Evolutionary conservation across 352 stramenopile species (phyloP).

Genomic region (Phytophthora nicotianae): DNA sequence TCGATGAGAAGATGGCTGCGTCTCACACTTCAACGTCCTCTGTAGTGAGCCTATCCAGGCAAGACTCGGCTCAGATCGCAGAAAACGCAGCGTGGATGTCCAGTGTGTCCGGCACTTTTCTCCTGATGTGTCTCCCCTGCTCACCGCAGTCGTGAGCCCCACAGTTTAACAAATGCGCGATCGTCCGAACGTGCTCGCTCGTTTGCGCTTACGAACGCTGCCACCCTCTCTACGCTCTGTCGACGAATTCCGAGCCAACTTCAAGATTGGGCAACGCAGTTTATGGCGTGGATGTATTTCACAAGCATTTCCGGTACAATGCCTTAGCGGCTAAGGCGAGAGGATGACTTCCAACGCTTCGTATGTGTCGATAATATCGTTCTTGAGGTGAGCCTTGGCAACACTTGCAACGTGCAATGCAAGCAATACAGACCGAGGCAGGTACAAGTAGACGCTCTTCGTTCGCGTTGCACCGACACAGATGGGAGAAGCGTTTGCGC

Average conservation of each 20-base stretch:
- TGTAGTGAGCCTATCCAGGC: background rate
- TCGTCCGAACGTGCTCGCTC: slow-evolving; percentile 14
- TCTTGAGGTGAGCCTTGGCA: background rate
- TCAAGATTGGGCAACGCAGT: background rate
- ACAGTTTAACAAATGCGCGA: slow-evolving; percentile 13
- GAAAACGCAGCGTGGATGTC: background rate
- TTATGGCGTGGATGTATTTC: too few species aligned
- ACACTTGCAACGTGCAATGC: too few species aligned
- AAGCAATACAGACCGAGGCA: background rate
- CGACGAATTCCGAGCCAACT: background rate
- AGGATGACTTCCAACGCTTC: background rate
- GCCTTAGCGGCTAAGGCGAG: background rate
- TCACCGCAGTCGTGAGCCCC: background rate
- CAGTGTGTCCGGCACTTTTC: background rate
- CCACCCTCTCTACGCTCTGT: background rate
- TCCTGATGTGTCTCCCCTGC: slow-evolving; percentile 7
- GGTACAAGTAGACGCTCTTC: background rate
- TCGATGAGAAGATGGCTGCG: background rate
- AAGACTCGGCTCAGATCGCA: background rate
- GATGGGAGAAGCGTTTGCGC: slow-evolving; percentile 1
- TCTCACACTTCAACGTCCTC: slow-evolving; percentile 3
- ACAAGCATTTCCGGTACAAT: background rate
- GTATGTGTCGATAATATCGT: background rate
- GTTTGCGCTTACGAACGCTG: background rate
- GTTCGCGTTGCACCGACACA: slow-evolving; percentile 1